Evolutionary conservation across 139 green algal genomes (phyloP), one percentile per base, ranked within the genome.

Genomic region (Haematococcus lacustris): DNA sequence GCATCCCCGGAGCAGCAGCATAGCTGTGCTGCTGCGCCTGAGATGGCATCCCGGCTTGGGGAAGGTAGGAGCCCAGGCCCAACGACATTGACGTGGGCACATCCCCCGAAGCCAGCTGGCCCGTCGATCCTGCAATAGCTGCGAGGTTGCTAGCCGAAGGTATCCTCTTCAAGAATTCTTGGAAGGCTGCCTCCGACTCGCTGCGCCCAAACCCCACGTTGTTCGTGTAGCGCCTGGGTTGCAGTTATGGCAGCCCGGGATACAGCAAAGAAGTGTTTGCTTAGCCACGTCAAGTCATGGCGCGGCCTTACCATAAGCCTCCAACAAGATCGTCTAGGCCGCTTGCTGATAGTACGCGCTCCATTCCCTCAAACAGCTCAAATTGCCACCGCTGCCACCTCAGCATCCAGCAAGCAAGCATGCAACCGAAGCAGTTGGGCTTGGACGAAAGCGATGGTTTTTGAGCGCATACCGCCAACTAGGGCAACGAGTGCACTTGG

Each of bases 111-210:
- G 69, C 33, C 2, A 28, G 32, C 26, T 40, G 62, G 28, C 30
- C 51, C 3, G 37, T 28, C 33, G 61, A 53, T 23, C 25, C 23
- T 39, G 51, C 37, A 9, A 74, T 68, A 28, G 78, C 75, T 6
- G 78, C 79, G 1, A 92, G 75, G 78, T 88, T 89, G 17, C 65
- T 88, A 13, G 79, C 81, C 4, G 77, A 87, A 0, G 88, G 88
- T 51, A 93, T 93, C n/a, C 85, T 80, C 59, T 90, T 89, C 0
- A 93, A 57, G 62, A 91, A 91, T 40, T 91, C 88, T 65, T 88
- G 74, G 66, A 92, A 92, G 0, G 85, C 85, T 25, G 80, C 75
- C 51, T 91, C 83, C 1, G 50, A 78, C 71, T 90, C 84, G 3
- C 76, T 89, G 23, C 86, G 66, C 0, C 79, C 77, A 30, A 91